Conservation (phyloP, 2,329 filamentous ascomycete genomes). For the Xylariomycetidae sp. region DNA sequence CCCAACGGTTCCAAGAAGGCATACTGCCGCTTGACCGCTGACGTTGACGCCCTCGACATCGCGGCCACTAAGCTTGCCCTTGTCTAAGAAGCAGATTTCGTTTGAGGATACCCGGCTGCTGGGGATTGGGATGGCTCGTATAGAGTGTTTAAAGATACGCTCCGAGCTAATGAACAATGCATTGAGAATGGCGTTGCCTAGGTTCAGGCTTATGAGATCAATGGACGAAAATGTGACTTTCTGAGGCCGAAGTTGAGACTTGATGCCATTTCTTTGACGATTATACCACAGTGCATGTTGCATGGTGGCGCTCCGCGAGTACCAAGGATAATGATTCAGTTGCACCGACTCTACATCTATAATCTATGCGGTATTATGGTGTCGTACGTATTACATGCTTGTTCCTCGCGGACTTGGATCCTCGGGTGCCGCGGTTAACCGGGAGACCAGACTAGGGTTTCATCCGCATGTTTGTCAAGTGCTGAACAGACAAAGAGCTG, state of each 20-base stretch:
- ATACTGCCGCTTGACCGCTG: conserved; percentile 87
- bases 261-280: too few relatives aligned
- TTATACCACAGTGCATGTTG: too few relatives aligned
- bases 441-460: too few relatives aligned
- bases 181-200: conserved; percentile 30
- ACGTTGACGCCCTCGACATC: conserved; percentile 98
- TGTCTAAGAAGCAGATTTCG: conserved; percentile 68
- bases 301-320: too few relatives aligned
- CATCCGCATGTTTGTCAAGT: conserved; percentile 64
- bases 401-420: not conserved
- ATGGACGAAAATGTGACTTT: conserved; percentile 27
- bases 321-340: too few relatives aligned
- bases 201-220: conserved; percentile 28
- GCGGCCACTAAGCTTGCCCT: conserved; percentile 98
- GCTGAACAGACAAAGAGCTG: conserved; percentile 76
- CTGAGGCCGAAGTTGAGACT: too few relatives aligned
- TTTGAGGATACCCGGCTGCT: conserved; percentile 10
- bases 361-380: conserved; percentile 1
- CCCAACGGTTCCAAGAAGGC: conserved; percentile 99
- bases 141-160: conserved; percentile 16
- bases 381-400: not conserved
- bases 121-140: conserved; percentile 15
- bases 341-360: too few relatives aligned
- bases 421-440: conserved; percentile 16
- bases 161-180: conserved; percentile 24